Evolutionary conservation across 495 filamentous ascomycete genomes (phyloP).

Genomic region (Penicillium bovifimosum): DNA sequence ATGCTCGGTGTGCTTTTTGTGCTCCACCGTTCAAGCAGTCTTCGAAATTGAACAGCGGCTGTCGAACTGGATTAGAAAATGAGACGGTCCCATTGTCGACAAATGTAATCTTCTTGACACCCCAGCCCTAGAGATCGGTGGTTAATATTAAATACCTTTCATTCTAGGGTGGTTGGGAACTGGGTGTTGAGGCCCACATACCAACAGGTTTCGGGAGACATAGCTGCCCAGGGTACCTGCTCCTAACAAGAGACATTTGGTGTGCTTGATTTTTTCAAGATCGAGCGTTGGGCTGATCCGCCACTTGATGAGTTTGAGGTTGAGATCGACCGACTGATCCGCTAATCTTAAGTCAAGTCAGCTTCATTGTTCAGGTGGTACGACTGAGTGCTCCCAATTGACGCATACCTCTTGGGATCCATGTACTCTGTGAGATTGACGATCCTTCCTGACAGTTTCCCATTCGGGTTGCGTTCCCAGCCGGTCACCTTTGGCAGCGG

Average conservation of each 20-base stretch:
- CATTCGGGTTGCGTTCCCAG: slow-evolving; percentile 79
- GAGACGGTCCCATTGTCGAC: slow-evolving; percentile 91
- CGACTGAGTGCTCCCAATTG: not conserved
- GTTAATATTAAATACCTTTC: not conserved
- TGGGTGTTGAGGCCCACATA: slow-evolving; percentile 17
- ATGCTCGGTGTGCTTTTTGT: slow-evolving; percentile 76
- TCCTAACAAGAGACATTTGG: slow-evolving; percentile 89
- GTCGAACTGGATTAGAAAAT: slow-evolving; percentile 95
- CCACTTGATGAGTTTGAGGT: slow-evolving; percentile 98
- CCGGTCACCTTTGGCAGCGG: slow-evolving; percentile 83
- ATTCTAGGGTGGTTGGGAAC: not conserved
- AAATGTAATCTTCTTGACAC: slow-evolving; percentile 93
- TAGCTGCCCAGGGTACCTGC: slow-evolving; percentile 93
- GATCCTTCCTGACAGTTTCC: slow-evolving; percentile 67
- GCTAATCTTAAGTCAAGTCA: slow-evolving; percentile 51
- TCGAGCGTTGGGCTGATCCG: slow-evolving; percentile 83
- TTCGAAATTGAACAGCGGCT: slow-evolving; percentile 83
- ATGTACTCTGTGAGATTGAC: slow-evolving; percentile 85
- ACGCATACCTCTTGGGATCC: slow-evolving; percentile 65
- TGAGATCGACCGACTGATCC: slow-evolving; percentile 94
- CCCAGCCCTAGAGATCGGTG: slow-evolving; percentile 62
- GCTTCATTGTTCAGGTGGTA: not conserved
- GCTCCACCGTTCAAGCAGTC: slow-evolving; percentile 85
- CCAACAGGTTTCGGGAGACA: slow-evolving; percentile 80
- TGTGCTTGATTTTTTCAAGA: slow-evolving; percentile 82